Conservation (phyloP, 768 basidiomycete species). For the Lepiota subincarnata region DNA sequence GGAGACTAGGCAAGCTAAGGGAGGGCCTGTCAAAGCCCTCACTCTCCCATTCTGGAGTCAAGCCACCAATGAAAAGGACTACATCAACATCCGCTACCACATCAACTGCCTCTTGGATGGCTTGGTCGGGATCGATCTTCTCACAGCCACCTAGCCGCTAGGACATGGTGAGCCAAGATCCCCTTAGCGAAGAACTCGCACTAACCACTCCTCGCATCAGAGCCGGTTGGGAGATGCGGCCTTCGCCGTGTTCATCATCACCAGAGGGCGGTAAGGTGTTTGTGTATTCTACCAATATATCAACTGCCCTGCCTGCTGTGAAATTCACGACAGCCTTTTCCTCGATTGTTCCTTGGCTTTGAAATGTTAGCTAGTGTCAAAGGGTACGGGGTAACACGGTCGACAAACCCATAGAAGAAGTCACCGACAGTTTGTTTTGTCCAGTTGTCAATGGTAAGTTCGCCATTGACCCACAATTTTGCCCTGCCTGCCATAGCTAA, state of each 20-base stretch:
- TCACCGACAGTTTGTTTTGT: conserved; percentile 64
- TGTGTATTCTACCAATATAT: conserved; percentile 61
- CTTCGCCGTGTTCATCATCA: conserved; percentile 36
- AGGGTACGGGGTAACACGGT: not conserved
- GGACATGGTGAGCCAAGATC: not conserved
- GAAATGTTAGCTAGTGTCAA: not conserved
- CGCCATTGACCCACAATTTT: conserved; percentile 58
- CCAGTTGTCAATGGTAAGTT: conserved; percentile 67
- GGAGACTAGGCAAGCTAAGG: conserved; percentile 53
- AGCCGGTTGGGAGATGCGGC: conserved; percentile 53
- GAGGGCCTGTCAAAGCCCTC: conserved; percentile 70
- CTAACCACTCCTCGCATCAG: conserved; percentile 66
- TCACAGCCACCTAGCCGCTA: conserved; percentile 67
- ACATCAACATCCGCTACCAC: conserved; percentile 52
- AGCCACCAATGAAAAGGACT: conserved; percentile 55
- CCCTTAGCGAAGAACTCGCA: conserved; percentile 1
- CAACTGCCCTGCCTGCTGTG: conserved; percentile 40
- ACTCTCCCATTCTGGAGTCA: conserved; percentile 71
- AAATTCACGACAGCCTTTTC: conserved; percentile 51
- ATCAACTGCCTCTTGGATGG: conserved; percentile 51
- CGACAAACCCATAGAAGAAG: conserved; percentile 61
- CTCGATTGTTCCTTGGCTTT: conserved; percentile 60
- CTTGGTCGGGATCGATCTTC: conserved; percentile 53
- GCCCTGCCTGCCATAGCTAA: conserved; percentile 30
- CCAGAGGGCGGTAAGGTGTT: conserved; percentile 50